Percentiles rank a stretch among this genome's conserved stretches.
phyloP scores from a whole-genome alignment of 257 asterid species.

The Eustoma russellianum region DNA sequence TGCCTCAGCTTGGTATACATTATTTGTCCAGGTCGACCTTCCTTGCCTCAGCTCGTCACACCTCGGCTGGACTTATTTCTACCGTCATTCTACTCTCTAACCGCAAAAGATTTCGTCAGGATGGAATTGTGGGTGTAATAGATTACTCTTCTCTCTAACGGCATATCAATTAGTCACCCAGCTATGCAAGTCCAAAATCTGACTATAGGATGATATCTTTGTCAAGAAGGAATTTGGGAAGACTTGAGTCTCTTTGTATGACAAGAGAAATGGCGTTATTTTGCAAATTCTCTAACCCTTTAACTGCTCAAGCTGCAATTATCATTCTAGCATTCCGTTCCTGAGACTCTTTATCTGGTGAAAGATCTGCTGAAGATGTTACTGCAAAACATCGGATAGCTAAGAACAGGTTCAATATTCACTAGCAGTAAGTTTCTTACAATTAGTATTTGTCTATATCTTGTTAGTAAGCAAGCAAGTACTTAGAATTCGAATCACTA shows the following conservation, averaged over 20 bases:
- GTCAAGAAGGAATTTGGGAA: constrained; percentile 81
- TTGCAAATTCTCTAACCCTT: constrained; percentile 79
- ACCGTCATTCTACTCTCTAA: no score
- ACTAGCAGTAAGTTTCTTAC: no score
- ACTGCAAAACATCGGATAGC: background rate
- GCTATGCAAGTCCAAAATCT: constrained; percentile 86
- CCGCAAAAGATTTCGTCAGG: no score
- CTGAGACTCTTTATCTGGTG: constrained; percentile 52
- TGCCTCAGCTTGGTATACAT: no score
- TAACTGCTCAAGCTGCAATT: constrained; percentile 90
- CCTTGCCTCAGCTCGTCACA: no score
- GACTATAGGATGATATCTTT: constrained; percentile 75
- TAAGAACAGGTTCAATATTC: no score
- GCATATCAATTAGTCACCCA: constrained; percentile 26
- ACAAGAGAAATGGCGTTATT: constrained; percentile 85
- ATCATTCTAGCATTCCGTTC: constrained; percentile 95
- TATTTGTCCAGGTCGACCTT: no score
- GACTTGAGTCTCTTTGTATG: constrained; percentile 72
- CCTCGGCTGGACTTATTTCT: no score
- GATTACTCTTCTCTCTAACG: constrained; percentile 83
- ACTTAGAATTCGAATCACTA: no score
- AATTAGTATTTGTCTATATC: no score
- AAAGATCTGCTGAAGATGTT: constrained; percentile 37
- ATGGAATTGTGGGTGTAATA: constrained; percentile 7
- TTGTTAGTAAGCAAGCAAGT: no score